Conservation (phyloP, 2,329 filamentous ascomycete genomes). For the Colletotrichum plurivorum region DNA sequence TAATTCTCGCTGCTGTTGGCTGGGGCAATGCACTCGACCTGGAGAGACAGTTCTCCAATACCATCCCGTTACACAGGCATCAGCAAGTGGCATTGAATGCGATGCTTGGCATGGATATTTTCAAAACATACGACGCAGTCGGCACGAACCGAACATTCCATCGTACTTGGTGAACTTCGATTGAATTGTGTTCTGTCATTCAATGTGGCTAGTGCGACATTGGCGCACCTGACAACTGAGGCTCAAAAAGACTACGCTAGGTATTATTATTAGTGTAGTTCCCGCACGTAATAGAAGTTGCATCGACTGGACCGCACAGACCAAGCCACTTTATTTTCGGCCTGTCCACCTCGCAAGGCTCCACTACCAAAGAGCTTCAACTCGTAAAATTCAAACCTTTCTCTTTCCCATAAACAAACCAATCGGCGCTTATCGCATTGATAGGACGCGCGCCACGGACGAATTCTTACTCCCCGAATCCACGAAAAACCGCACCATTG, state of each 20-base stretch:
- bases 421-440: slow-evolving; percentile 17
- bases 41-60: no score
- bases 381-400: slow-evolving; percentile 31
- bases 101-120: no score
- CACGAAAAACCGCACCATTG: background rate
- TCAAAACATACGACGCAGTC: no score
- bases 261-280: no score
- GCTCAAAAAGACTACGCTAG: slow-evolving; percentile 8
- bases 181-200: no score
- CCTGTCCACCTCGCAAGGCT: slow-evolving; percentile 28
- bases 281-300: slow-evolving; percentile 4
- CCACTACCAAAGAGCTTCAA: slow-evolving; percentile 38
- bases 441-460: slow-evolving; percentile 7
- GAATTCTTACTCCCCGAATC: background rate
- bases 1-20: no score
- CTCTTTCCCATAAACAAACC: slow-evolving; percentile 6
- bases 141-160: no score
- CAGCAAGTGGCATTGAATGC: no score
- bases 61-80: no score
- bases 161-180: no score
- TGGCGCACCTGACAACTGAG: slow-evolving; percentile 11
- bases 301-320: slow-evolving; percentile 26
- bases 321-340: slow-evolving; percentile 19
- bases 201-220: slow-evolving; percentile 1
- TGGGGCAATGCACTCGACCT: no score